phyloP scores from a whole-genome alignment of 306 rosid species.

The Senna tora region DNA sequence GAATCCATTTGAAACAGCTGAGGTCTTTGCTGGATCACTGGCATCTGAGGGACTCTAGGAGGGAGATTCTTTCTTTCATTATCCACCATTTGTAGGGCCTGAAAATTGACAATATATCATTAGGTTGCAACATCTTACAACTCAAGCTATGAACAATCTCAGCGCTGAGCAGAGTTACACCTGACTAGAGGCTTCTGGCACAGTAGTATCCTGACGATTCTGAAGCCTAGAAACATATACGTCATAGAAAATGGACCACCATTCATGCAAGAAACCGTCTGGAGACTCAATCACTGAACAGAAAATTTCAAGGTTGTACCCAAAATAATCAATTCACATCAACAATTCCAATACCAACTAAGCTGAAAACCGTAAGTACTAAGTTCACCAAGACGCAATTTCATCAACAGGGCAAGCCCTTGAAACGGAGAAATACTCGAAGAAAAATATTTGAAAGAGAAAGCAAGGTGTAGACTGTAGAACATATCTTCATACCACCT shows the following conservation, averaged over 20 bases:
- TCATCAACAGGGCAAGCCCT: background rate
- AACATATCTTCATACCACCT: background rate
- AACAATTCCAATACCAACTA: constrained; percentile 16
- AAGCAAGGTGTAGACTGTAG: background rate
- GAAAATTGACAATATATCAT: constrained; percentile 33
- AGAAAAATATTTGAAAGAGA: background rate
- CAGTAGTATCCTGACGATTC: constrained; percentile 18
- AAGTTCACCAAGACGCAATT: constrained; percentile 7
- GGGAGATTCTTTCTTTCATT: constrained; percentile 21
- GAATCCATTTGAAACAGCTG: constrained; percentile 30
- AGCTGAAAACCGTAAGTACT: background rate
- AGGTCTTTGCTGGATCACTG: constrained; percentile 38
- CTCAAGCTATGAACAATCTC: constrained; percentile 3
- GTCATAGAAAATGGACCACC: constrained; percentile 64
- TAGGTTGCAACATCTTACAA: constrained; percentile 10
- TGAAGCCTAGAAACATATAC: constrained; percentile 1
- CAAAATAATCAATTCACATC: constrained; percentile 25
- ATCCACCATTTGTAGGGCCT: constrained; percentile 40
- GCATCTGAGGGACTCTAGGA: constrained; percentile 33
- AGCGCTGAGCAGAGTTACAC: constrained; percentile 18
- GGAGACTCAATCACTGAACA: constrained; percentile 43
- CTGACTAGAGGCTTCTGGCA: constrained; percentile 40
- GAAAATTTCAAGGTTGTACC: constrained; percentile 11
- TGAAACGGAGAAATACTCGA: background rate
- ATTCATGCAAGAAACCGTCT: constrained; percentile 57